These are phyloP conservation scores for Cystobasidium pallidum DNA, from an alignment of 1,284 basidiomycete species.

Conservation along the genomic window DNA sequence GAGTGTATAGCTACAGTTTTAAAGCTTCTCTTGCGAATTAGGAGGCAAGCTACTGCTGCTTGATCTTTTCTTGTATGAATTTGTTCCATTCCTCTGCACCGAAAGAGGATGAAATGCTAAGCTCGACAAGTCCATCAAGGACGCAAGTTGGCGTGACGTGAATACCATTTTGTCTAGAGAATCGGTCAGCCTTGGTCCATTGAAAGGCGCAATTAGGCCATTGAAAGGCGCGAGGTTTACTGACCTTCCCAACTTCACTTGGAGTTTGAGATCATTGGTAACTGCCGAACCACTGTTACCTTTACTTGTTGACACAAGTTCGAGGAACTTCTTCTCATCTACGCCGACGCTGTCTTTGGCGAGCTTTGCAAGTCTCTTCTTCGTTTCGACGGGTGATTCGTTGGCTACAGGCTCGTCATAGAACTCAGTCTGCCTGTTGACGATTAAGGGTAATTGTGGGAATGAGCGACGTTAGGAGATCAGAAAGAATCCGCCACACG, in stretches of 20 bases:
- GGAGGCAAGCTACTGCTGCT: not conserved
- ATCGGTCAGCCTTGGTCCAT: not conserved
- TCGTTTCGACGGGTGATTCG: constrained; percentile 56
- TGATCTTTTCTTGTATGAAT: constrained; percentile 72
- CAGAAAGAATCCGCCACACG: not conserved
- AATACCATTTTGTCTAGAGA: constrained; percentile 50
- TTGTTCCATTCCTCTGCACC: constrained; percentile 80
- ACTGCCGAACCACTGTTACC: constrained; percentile 54
- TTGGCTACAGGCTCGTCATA: constrained; percentile 55
- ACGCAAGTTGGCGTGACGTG: constrained; percentile 58
- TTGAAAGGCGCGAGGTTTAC: not conserved
- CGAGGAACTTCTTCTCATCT: constrained; percentile 53
- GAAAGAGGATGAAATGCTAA: constrained; percentile 80
- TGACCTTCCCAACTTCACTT: constrained; percentile 48
- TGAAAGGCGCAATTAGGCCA: not conserved
- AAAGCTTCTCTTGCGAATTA: too few species aligned
- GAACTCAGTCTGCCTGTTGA: constrained; percentile 50
- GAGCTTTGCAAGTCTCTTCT: constrained; percentile 55
- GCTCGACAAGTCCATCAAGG: constrained; percentile 69
- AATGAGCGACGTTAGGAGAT: not conserved
- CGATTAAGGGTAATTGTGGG: not conserved
- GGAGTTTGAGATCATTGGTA: constrained; percentile 49
- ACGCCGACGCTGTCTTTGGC: constrained; percentile 53
- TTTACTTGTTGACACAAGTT: constrained; percentile 54
- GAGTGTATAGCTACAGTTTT: not conserved